phyloP scores from a whole-genome alignment of 306 rosid species.

The Vachellia collinsii region DNA sequence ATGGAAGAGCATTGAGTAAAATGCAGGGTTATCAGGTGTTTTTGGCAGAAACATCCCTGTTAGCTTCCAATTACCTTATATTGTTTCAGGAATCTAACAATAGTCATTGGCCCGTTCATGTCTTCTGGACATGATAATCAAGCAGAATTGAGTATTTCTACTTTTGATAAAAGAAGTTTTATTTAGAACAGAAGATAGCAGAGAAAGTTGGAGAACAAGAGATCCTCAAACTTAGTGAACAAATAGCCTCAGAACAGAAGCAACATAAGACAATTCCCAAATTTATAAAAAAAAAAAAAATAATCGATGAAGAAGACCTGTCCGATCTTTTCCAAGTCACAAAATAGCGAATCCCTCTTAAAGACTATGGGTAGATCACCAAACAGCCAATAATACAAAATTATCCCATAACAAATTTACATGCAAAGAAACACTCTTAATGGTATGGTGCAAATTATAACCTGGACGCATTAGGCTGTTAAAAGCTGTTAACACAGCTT shows the following conservation, averaged over 20 bases:
- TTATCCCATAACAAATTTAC: neutral
- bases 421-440: neutral
- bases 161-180: neutral
- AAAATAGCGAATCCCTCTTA: neutral
- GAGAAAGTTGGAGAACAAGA: neutral
- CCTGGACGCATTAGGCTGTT: neutral
- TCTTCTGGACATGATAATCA: neutral
- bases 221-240: too few species aligned
- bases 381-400: too few species aligned
- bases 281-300: too few species aligned
- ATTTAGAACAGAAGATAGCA: neutral
- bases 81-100: neutral
- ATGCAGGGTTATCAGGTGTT: neutral
- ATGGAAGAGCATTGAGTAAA: conserved; percentile 7
- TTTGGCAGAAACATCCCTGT: neutral
- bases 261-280: too few species aligned
- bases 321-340: neutral
- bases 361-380: too few species aligned
- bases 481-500: neutral
- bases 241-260: too few species aligned
- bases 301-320: neutral
- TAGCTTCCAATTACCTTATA: neutral
- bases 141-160: neutral
- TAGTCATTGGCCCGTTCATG: too few species aligned
- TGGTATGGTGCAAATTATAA: neutral